Conservation (phyloP, 176 grass and related monocot species). For the Thinopyrum elongatum region DNA sequence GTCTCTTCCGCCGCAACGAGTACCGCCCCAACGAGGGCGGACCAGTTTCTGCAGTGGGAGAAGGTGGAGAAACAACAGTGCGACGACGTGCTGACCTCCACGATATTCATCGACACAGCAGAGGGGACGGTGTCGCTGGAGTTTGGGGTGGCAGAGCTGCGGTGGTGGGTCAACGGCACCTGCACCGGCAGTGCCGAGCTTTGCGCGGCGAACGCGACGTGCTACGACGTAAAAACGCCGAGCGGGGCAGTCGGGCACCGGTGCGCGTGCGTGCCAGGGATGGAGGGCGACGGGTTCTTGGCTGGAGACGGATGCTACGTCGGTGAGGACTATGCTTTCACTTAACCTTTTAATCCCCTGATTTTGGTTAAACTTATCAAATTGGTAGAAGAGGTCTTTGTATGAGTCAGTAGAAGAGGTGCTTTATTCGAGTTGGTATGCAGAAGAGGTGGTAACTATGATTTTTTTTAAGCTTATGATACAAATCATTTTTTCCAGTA, state of each 20-base stretch:
- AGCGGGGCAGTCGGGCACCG: neutral
- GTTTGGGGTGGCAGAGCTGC: conserved; percentile 34
- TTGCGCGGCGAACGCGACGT: conserved; percentile 49
- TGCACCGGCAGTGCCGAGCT: neutral
- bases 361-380: too few relatives aligned
- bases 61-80: neutral
- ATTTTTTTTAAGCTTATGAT: too few relatives aligned
- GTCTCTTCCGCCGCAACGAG: too few relatives aligned
- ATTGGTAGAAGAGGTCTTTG: too few relatives aligned
- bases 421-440: too few relatives aligned
- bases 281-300: conserved; percentile 48
- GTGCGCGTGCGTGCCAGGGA: conserved; percentile 37
- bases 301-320: conserved; percentile 44
- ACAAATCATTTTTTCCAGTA: too few relatives aligned
- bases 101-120: neutral
- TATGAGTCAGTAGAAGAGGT: too few relatives aligned
- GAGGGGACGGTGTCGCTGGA: neutral
- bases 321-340: conserved; percentile 27
- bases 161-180: conserved; percentile 58
- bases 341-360: neutral
- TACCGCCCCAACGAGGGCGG: too few relatives aligned
- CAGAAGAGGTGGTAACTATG: too few relatives aligned
- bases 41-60: neutral
- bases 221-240: neutral
- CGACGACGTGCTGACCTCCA: conserved; percentile 17